Conservation (phyloP, 208 protist species). For the Crithidia thermophila region DNA sequence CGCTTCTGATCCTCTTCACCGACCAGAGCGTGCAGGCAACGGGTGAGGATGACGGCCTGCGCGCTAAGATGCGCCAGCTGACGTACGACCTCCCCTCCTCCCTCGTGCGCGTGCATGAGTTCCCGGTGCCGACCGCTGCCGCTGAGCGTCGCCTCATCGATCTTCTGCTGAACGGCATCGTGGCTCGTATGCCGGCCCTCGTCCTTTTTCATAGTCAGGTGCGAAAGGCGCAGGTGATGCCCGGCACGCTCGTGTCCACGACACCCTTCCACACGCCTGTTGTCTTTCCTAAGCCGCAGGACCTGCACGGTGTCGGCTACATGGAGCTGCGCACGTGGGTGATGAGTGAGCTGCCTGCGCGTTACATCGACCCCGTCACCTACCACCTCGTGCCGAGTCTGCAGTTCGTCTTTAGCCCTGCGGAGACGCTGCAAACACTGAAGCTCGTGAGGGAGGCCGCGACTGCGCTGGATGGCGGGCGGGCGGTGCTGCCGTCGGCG, state of each 20-base stretch:
- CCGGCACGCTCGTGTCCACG: slow-evolving; percentile 7
- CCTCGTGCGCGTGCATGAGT: slow-evolving; percentile 27
- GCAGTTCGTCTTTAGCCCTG: slow-evolving; percentile 26
- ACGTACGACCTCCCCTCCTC: slow-evolving; percentile 7
- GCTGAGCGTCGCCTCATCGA: slow-evolving; percentile 16
- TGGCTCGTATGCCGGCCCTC: slow-evolving; percentile 12
- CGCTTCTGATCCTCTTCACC: slow-evolving; percentile 24
- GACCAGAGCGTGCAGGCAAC: background rate
- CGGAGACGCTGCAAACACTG: slow-evolving; percentile 24
- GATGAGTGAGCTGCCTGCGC: slow-evolving; percentile 32
- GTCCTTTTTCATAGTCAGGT: slow-evolving; percentile 16
- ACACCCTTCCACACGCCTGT: slow-evolving; percentile 3
- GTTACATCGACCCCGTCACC: slow-evolving; percentile 48
- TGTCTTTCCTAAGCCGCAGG: background rate
- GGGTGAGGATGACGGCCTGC: background rate
- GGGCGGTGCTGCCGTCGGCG: slow-evolving; percentile 17
- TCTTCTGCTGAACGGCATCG: slow-evolving; percentile 15
- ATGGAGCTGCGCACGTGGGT: slow-evolving; percentile 40
- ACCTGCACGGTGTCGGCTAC: background rate
- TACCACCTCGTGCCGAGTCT: slow-evolving; percentile 32
- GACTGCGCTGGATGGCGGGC: background rate
- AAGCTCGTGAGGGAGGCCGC: slow-evolving; percentile 4
- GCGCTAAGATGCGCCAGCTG: slow-evolving; percentile 8
- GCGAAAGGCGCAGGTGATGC: slow-evolving; percentile 17
- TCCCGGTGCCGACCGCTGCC: background rate